These are phyloP conservation scores for Arthrobotrys sphaeroides DNA, from an alignment of 2,329 filamentous ascomycete genomes.

Conservation along the genomic window DNA sequence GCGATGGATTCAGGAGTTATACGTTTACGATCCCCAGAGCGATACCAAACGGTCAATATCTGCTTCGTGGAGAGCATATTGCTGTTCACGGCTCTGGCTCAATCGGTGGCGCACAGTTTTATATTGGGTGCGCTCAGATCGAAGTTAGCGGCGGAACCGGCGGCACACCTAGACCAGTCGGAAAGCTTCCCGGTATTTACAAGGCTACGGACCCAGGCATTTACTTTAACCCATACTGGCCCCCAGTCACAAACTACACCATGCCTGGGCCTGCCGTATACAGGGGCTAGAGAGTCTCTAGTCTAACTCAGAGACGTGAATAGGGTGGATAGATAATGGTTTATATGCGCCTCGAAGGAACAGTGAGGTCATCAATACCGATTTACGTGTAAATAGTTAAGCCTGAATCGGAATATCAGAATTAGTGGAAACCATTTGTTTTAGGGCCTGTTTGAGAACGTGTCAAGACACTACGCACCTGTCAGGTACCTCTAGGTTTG, in stretches of 20 bases:
- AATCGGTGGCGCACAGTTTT: conserved; percentile 62
- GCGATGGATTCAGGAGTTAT: conserved; percentile 54
- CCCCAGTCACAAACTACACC: conserved; percentile 48
- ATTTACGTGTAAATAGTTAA: too few relatives aligned
- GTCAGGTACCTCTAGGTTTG: too few relatives aligned
- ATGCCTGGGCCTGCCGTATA: conserved; percentile 54
- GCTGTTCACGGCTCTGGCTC: conserved; percentile 62
- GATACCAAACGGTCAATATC: conserved; percentile 63
- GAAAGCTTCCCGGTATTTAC: conserved; percentile 62
- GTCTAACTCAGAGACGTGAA: too few relatives aligned
- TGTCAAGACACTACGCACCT: too few relatives aligned
- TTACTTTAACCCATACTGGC: conserved; percentile 55
- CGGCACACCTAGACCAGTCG: conserved; percentile 60
- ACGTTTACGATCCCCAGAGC: conserved; percentile 61
- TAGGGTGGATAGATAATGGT: too few relatives aligned
- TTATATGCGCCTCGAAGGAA: too few relatives aligned
- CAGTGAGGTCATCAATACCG: too few relatives aligned
- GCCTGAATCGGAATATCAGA: too few relatives aligned
- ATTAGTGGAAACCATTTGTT: too few relatives aligned
- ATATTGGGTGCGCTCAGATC: conserved; percentile 64
- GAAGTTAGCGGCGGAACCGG: conserved; percentile 61
- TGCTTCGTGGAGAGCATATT: conserved; percentile 64
- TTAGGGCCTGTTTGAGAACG: too few relatives aligned
- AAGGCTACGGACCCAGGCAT: conserved; percentile 53
- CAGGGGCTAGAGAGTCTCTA: too few relatives aligned